phyloP scores from a whole-genome alignment of 129 eudicot species.

The Artemisia tridentata region DNA sequence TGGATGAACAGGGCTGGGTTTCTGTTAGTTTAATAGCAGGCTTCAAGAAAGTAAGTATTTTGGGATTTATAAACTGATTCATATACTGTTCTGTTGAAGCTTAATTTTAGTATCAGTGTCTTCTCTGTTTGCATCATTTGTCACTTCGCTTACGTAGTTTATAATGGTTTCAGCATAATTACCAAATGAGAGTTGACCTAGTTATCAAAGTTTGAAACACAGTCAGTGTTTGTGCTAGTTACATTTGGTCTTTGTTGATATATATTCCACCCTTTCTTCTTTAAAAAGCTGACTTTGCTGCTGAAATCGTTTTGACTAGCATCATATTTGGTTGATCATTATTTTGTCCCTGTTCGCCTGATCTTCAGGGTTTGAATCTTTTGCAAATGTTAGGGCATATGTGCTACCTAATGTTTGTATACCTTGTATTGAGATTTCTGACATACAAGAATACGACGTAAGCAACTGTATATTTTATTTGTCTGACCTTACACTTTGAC shows the following conservation, averaged over 20 bases:
- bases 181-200: background rate
- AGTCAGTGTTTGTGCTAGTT: slow-evolving; percentile 7
- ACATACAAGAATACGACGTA: too few species aligned
- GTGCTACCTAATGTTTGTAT: too few species aligned
- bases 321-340: slow-evolving; percentile 1
- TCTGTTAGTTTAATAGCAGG: slow-evolving; percentile 66
- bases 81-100: slow-evolving; percentile 2
- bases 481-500: too few species aligned
- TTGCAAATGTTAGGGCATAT: too few species aligned
- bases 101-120: background rate
- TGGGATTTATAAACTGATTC: slow-evolving; percentile 1
- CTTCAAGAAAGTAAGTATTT: slow-evolving; percentile 65
- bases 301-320: slow-evolving; percentile 8
- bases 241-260: background rate
- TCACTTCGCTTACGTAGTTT: background rate
- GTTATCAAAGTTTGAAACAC: background rate
- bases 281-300: slow-evolving; percentile 12
- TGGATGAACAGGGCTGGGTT: slow-evolving; percentile 93
- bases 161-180: background rate
- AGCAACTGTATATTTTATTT: too few species aligned
- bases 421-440: too few species aligned
- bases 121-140: slow-evolving; percentile 3
- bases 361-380: too few species aligned
- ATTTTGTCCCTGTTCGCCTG: background rate
- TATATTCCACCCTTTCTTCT: background rate